These are phyloP conservation scores for Fusarium sp. DNA, from an alignment of 2,329 filamentous ascomycete genomes.

Conservation along the genomic window DNA sequence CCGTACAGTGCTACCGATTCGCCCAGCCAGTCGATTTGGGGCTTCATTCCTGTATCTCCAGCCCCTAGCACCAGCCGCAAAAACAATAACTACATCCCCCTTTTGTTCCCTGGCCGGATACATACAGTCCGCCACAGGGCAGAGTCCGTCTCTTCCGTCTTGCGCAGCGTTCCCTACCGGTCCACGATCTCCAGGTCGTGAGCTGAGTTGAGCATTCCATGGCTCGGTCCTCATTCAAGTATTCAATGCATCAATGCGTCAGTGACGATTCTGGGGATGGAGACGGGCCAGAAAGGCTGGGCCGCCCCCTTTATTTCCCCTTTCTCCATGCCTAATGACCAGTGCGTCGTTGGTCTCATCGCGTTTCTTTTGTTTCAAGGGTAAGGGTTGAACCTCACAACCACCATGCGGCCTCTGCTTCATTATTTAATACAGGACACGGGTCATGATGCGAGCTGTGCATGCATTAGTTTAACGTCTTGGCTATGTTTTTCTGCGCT, in stretches of 20 bases:
- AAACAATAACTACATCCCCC: conserved; percentile 28
- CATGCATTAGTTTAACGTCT: conserved; percentile 24
- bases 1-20: conserved; percentile 39
- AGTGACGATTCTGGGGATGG: conserved; percentile 24
- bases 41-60: conserved; percentile 11
- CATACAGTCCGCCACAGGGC: conserved; percentile 7
- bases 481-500: neutral
- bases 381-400: conserved; percentile 30
- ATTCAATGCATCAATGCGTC: conserved; percentile 37
- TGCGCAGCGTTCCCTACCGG: conserved; percentile 4
- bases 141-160: conserved; percentile 16
- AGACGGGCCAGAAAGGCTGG: conserved; percentile 26
- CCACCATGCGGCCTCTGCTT: conserved; percentile 14
- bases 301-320: conserved; percentile 35
- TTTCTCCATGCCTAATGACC: conserved; percentile 22
- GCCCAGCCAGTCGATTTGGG: conserved; percentile 25
- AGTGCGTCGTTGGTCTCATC: conserved; percentile 27
- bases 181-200: conserved; percentile 27
- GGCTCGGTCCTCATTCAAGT: conserved; percentile 14
- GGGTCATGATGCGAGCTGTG: conserved; percentile 60
- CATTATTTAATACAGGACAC: conserved; percentile 57
- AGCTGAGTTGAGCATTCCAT: conserved; percentile 1
- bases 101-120: conserved; percentile 26
- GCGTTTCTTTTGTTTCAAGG: conserved; percentile 25
- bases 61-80: conserved; percentile 36